phyloP scores from a whole-genome alignment of 2,329 filamentous ascomycete genomes.

The Penicillium sp. region DNA sequence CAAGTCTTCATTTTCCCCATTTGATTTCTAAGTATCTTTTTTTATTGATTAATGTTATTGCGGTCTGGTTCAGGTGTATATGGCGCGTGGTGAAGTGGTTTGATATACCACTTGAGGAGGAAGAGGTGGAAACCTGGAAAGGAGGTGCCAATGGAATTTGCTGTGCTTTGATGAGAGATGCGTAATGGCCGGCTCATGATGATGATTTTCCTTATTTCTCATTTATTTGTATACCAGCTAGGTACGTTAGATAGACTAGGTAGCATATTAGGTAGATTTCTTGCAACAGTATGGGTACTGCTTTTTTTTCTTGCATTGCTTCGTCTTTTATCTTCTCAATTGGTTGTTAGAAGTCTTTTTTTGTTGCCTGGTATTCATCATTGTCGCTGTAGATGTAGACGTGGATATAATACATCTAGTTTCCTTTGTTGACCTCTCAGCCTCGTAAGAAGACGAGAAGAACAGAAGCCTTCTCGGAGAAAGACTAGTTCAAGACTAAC shows the following conservation, averaged over 20 bases:
- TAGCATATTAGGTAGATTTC: constrained; percentile 21
- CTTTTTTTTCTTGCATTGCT: background rate
- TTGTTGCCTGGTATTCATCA: background rate
- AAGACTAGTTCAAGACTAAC: background rate
- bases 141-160: background rate
- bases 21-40: constrained; percentile 11
- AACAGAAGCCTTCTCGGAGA: background rate
- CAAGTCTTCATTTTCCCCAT: constrained; percentile 10
- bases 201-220: constrained; percentile 19
- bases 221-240: background rate
- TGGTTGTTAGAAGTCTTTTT: background rate
- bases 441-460: background rate
- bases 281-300: background rate
- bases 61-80: constrained; percentile 3
- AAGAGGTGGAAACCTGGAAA: background rate
- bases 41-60: constrained; percentile 19
- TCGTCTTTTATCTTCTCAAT: background rate
- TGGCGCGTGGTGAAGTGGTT: background rate
- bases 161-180: constrained; percentile 18
- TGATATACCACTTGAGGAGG: background rate
- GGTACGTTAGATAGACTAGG: constrained; percentile 25
- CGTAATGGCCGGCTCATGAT: constrained; percentile 23
- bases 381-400: background rate
- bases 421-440: background rate
- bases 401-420: background rate